phyloP scores from a whole-genome alignment of 2,329 filamentous ascomycete species.

The Calonectria pseudoreteaudii region DNA sequence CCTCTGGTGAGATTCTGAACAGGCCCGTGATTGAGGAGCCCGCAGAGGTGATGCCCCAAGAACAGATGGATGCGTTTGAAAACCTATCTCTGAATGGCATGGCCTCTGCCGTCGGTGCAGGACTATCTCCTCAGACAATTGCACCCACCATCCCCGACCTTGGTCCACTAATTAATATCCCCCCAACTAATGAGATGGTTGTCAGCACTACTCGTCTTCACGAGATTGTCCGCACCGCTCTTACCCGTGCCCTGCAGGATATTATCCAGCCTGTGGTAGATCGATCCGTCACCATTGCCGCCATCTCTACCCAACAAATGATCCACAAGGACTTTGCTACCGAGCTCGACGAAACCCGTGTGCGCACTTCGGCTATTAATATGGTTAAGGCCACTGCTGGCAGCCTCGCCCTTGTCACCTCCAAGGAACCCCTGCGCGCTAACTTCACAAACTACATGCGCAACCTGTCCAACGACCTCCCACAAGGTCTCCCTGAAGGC shows the following conservation, averaged over 20 bases:
- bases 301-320: conserved; percentile 95
- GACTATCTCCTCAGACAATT: conserved; percentile 82
- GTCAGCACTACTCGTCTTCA: conserved; percentile 75
- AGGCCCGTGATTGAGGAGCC: conserved; percentile 74
- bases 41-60: conserved; percentile 69
- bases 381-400: conserved; percentile 97
- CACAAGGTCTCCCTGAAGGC: conserved; percentile 89
- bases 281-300: conserved; percentile 95
- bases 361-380: conserved; percentile 87
- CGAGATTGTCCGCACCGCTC: conserved; percentile 85
- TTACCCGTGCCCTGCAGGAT: conserved; percentile 91
- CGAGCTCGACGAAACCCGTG: conserved; percentile 87
- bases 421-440: conserved; percentile 94
- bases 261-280: conserved; percentile 99
- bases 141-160: conserved; percentile 87
- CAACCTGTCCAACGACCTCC: conserved; percentile 73
- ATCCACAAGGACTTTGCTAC: conserved; percentile 97
- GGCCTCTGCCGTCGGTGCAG: conserved; percentile 74
- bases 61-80: conserved; percentile 84
- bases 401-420: conserved; percentile 95
- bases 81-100: conserved; percentile 83
- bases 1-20: conserved; percentile 86
- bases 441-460: conserved; percentile 98
- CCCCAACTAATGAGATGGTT: conserved; percentile 83
- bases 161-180: conserved; percentile 81